A percentile compares a stretch with the other conserved stretches of the same genome.
Conservation (phyloP, 75 land plant species). For the Pinus albicaulis region DNA sequence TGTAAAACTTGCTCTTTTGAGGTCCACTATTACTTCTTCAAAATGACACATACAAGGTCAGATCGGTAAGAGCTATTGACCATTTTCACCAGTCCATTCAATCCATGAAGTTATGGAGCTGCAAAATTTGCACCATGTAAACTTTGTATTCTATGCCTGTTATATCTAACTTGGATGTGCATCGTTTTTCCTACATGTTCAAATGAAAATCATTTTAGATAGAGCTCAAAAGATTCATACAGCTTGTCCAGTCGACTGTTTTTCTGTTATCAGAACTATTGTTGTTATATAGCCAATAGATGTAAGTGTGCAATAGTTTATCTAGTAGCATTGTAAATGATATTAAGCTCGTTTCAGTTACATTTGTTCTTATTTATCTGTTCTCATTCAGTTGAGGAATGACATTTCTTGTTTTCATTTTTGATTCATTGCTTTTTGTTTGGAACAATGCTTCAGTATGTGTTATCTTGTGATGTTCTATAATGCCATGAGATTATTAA, state of each 20-base stretch:
- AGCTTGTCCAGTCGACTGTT: neutral
- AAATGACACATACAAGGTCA: too few species aligned
- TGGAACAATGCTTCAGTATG: neutral
- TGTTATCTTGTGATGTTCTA: neutral
- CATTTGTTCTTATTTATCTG: neutral
- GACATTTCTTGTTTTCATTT: neutral
- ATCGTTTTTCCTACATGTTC: neutral
- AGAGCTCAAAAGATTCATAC: neutral
- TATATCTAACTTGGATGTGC: neutral
- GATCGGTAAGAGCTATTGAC: too few species aligned
- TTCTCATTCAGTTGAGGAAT: neutral
- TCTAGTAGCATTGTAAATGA: neutral
- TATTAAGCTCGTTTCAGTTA: neutral
- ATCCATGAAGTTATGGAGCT: too few species aligned
- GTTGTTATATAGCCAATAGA: too few species aligned
- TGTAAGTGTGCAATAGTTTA: too few species aligned
- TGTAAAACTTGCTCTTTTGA: too few species aligned
- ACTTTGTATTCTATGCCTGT: too few species aligned
- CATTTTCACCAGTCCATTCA: too few species aligned
- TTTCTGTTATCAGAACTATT: neutral
- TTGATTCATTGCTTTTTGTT: neutral
- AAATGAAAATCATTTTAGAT: neutral
- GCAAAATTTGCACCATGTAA: too few species aligned
- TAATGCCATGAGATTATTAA: neutral
- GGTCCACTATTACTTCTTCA: too few species aligned